phyloP scores from a whole-genome alignment of 1,139 yeast species.

The Tardiomyces blankii region DNA sequence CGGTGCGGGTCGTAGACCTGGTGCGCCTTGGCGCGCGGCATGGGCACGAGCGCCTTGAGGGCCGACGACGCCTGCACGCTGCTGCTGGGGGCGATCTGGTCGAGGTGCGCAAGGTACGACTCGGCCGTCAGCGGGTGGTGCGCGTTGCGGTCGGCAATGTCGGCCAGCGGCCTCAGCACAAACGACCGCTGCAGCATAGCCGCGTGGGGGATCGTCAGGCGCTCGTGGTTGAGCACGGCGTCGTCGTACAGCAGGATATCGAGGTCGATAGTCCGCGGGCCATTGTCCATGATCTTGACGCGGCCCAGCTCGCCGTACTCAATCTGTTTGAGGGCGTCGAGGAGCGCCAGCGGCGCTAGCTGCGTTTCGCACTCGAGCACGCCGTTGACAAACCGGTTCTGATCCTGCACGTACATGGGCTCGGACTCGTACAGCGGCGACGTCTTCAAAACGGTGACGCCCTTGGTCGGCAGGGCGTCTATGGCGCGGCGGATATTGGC shows the following conservation, averaged over 20 bases:
- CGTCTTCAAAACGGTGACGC: conserved; percentile 42
- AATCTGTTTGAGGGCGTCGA: conserved; percentile 53
- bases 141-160: conserved; percentile 51
- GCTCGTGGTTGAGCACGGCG: conserved; percentile 39
- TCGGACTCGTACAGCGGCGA: conserved; percentile 79
- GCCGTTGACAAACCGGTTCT: conserved; percentile 76
- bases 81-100: conserved; percentile 38
- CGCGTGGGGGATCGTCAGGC: conserved; percentile 72
- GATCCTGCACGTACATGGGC: conserved; percentile 86
- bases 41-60: conserved; percentile 23
- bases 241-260: conserved; percentile 74
- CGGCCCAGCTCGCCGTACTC: conserved; percentile 68
- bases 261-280: conserved; percentile 83
- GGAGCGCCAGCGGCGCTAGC: conserved; percentile 51
- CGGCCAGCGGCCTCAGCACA: conserved; percentile 83
- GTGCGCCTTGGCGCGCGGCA: conserved; percentile 8
- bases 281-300: conserved; percentile 71
- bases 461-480: conserved; percentile 32
- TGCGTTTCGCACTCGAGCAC: conserved; percentile 51
- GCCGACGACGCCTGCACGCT: conserved; percentile 19
- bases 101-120: conserved; percentile 56
- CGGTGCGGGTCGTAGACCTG: conserved; percentile 9
- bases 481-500: conserved; percentile 51
- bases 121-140: conserved; percentile 81
- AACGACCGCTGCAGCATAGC: conserved; percentile 82